phyloP scores from a whole-genome alignment of 2,329 filamentous ascomycete species.

The Fusarium stilboides region DNA sequence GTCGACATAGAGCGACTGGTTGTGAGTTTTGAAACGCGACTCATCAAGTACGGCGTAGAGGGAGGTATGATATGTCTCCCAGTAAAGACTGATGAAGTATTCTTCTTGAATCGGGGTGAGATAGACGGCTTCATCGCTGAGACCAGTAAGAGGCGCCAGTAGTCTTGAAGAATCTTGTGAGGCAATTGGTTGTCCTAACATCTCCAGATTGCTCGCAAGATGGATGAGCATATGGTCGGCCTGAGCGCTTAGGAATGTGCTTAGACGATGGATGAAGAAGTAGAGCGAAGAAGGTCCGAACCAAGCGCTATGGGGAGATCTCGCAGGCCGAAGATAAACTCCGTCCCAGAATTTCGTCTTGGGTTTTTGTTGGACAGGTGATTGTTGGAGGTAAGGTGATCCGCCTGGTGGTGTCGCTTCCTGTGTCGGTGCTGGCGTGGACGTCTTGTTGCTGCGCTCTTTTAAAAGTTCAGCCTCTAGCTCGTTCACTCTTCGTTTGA shows the following conservation, averaged over 20 bases:
- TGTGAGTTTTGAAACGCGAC: slow-evolving; percentile 9
- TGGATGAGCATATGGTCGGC: slow-evolving; percentile 34
- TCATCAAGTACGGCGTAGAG: slow-evolving; percentile 16
- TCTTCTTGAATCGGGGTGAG: slow-evolving; percentile 19
- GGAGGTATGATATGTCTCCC: slow-evolving; percentile 27
- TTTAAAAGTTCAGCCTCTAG: slow-evolving; percentile 4
- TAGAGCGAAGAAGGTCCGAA: slow-evolving; percentile 23
- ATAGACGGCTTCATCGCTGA: slow-evolving; percentile 2
- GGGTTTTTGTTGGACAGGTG: fast-evolving
- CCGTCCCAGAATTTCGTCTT: slow-evolving; percentile 19
- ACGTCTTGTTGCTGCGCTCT: neutral
- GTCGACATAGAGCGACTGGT: slow-evolving; percentile 9
- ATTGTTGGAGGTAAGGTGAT: neutral
- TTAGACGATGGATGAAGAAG: slow-evolving; percentile 23
- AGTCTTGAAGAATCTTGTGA: slow-evolving; percentile 13
- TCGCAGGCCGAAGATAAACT: slow-evolving; percentile 10
- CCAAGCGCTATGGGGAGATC: slow-evolving; percentile 25
- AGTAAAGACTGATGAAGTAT: slow-evolving; percentile 18
- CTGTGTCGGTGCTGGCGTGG: neutral
- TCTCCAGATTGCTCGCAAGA: slow-evolving; percentile 16
- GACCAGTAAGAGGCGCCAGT: slow-evolving; percentile 1
- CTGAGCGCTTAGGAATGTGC: slow-evolving; percentile 21
- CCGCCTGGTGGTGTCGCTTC: slow-evolving; percentile 14
- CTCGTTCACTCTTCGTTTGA: slow-evolving; percentile 5
- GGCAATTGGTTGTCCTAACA: neutral